Base-by-base conservation (phyloP, 805 yeast species). In the Scheffersomyces amazonensis region DNA sequence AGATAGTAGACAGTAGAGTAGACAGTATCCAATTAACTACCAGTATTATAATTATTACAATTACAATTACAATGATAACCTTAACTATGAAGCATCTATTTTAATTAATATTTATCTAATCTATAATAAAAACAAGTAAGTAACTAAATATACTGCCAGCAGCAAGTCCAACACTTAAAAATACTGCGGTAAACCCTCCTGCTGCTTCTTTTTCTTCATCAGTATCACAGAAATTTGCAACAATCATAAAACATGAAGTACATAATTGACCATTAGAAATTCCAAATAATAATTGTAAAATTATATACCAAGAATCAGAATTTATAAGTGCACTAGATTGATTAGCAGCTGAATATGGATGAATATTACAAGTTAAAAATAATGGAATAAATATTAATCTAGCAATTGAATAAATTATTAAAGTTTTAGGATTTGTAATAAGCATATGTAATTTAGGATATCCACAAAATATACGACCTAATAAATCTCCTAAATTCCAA, bases 401-500 rank as follows among this genome's bases (percentile, higher is more conserved):
- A 0, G 64, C 50, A 1, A 80, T 28, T 0, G 95, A 71, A 49
- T 82, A 84, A 4, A 56, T 19, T 6, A 86, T 64, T 40, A 85
- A 60, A 11, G 55, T 60, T 5, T 47, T 41, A 13, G 80, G 78
- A 22, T 60, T 59, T 9, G 49, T 49, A 13, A 84, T 62, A 20
- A 66, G 44, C 32, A 66, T 47, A 2, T 52, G 42, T n/a, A 53
- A 52, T 17, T 40, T 51, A 12, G 70, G 73, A 42, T 73, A 60
- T 2, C 86, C 80, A 70, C 96, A 80, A 24, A 73, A 43, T 4
- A 87, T 56, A 33, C 99, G 70, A 1, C 97, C 97, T 2, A 69
- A 59, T 19, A 93, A 67, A 56, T 91, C 99, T 15, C 98, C 98
- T 11, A 78, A 40, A 59, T 91, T 91, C 99, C 99, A 91, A 12